Conservation (phyloP, 2,329 filamentous ascomycete genomes). For the Botryotinia globosa region DNA sequence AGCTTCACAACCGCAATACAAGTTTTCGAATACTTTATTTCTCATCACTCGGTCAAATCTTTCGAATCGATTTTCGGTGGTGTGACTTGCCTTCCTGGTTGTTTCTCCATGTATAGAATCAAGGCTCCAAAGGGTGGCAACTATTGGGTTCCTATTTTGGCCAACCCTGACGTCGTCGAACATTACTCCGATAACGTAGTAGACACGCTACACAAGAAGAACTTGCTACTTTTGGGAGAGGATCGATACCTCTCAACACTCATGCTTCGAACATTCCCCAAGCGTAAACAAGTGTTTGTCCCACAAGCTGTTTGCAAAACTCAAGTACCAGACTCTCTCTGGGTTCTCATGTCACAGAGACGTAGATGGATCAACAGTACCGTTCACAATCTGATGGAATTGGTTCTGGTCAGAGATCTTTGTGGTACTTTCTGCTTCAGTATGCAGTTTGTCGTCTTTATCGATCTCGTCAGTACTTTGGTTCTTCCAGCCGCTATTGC, state of each 20-base stretch:
- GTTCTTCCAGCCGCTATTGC: slow-evolving; percentile 94
- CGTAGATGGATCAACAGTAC: slow-evolving; percentile 99
- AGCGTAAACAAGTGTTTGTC: slow-evolving; percentile 97
- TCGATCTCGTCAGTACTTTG: slow-evolving; percentile 90
- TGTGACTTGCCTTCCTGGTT: slow-evolving; percentile 96
- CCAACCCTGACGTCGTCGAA: slow-evolving; percentile 97
- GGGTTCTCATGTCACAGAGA: slow-evolving; percentile 87
- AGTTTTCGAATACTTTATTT: slow-evolving; percentile 99
- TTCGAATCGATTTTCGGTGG: slow-evolving; percentile 98
- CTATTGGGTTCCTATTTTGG: slow-evolving; percentile 98
- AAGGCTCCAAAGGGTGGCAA: slow-evolving; percentile 98
- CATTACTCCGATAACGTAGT: slow-evolving; percentile 99
- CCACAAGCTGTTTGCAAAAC: slow-evolving; percentile 99
- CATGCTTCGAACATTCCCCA: slow-evolving; percentile 98
- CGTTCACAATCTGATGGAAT: slow-evolving; percentile 97
- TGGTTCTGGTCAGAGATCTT: slow-evolving; percentile 89
- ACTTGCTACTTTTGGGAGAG: slow-evolving; percentile 84
- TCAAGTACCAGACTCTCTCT: slow-evolving; percentile 89
- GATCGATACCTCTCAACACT: slow-evolving; percentile 94
- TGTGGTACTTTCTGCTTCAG: slow-evolving; percentile 99
- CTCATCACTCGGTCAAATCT: slow-evolving; percentile 92
- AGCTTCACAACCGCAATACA: slow-evolving; percentile 98
- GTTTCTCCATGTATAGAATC: slow-evolving; percentile 99
- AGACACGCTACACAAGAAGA: slow-evolving; percentile 97
- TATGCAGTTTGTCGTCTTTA: slow-evolving; percentile 98